Base-by-base conservation (phyloP, 1,284 basidiomycete species). In the Ustilago nuda region DNA sequence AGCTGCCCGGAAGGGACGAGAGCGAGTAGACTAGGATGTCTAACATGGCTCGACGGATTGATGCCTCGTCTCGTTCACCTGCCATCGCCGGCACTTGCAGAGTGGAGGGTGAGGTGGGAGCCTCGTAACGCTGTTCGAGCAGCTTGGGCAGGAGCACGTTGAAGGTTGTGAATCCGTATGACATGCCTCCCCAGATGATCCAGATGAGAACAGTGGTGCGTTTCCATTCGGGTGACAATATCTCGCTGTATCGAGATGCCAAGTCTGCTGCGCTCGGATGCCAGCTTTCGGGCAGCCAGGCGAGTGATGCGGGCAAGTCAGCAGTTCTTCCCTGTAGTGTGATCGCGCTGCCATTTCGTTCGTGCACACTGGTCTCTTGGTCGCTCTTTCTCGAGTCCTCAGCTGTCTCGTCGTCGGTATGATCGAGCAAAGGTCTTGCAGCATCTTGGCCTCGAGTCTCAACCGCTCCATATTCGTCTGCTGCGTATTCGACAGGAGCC, bases 101-200 rank as follows among this genome's bases (percentile, higher is more conserved):
- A 15, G 55, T 45, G 12, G 57, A 27, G 12, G 45, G 17, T 3
- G 58, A 37, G 23, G 3, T 17, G 32, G 63, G 57, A 8, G 43
- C 32, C 8, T 70, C 76, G 41, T 72, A 72, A 1, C 72, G 59
- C 30, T 62, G 62, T 66, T 78, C 69, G 17, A 98, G 88, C 15
- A 96, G 89, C 81, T 94, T 94, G 0, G 96, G 96, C 23, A 98
- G 89, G 86, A 92, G 98, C 13, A 97, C 94, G 83, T 98, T 99
- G 88, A 98, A 98, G 91, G 96, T 96, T 8, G 94, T 98, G 83
- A 91, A 95, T 2, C 91, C 94, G 92, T 82, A 57, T 57, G 71
- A 72, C 70, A 66, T 75, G 32, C 79, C 70, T 9, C 79, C 79
- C 84, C 84, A 85, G 46, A 84, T 80, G 51, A 72, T 61, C 83